Evolutionary conservation across 768 basidiomycete genomes (phyloP), one percentile per base, ranked within the genome.

Genomic region (Pleurotus ostreatus): DNA sequence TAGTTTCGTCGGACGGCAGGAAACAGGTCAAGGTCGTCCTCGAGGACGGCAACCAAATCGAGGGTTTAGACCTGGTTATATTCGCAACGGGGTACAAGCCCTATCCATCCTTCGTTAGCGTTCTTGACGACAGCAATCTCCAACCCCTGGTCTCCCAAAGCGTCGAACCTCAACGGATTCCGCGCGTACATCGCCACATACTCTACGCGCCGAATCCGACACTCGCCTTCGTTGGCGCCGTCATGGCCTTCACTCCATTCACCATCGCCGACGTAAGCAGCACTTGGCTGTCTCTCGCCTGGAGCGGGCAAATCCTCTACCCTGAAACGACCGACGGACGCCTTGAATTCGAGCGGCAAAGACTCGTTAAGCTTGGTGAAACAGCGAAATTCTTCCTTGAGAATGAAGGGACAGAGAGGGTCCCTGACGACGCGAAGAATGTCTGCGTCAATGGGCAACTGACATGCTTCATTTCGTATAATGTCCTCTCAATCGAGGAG

Each of bases 1-100:
- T 56, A 9, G 25, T 55, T 3, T 41, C 59, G 18, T 23, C 56
- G 5, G 60, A 55, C 3, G 56, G 46, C 4, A 41, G 60, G 8
- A 74, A 71, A 41, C 37, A 20, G 41, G 64, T 78, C 41, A 69
- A 61, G 12, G 73, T 70, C 8, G 61, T 70, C 18, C 63, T 81
- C 5, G 51, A 65, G 38, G 77, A 79, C 49, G 76, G 73, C 4
- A 66, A 68, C 7, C 60, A 58, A 3, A 66, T 81, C 45, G 61
- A 63, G 4, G 71, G 74, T 44, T 65, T 82, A 15, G 79, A 81
- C 58, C 20, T 60, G 7, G 72, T 82, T 22, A 57, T 80, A 7
- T 63, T 78, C 22, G 78, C 78, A 13, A 81, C 79, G 0, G 81
- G 80, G 1, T 81, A 80, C 45, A 69, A 64, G 23, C 74, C 77